Evolutionary conservation across 768 basidiomycete species (phyloP).

Genomic region (Glaciozyma antarctica): DNA sequence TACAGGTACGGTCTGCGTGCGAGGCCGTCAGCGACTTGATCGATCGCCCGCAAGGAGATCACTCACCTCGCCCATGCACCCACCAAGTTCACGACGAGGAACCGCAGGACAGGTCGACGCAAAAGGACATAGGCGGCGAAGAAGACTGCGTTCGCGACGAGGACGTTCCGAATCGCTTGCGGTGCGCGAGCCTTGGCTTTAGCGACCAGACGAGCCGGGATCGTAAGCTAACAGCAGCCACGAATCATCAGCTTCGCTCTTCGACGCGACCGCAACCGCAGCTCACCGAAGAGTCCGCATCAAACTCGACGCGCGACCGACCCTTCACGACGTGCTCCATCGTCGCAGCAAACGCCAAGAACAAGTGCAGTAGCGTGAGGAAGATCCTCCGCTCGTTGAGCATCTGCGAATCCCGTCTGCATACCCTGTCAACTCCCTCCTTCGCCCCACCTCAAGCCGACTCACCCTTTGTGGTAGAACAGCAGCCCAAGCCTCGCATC

Average conservation of each 20-base stretch:
- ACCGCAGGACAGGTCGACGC: conserved; percentile 16
- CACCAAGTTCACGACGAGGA: conserved; percentile 17
- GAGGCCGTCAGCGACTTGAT: neutral
- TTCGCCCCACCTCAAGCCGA: too few relatives aligned
- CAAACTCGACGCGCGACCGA: conserved; percentile 18
- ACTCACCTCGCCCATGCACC: conserved; percentile 20
- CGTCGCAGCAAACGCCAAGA: conserved; percentile 6
- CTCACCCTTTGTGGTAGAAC: conserved; percentile 30
- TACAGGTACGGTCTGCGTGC: conserved; percentile 19
- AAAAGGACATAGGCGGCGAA: conserved; percentile 17
- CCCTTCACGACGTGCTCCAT: conserved; percentile 7
- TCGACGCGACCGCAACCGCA: too few relatives aligned
- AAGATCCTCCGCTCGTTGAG: conserved; percentile 27
- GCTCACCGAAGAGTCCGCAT: conserved; percentile 16
- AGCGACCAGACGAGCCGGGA: conserved; percentile 18
- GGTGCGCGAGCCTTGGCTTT: neutral
- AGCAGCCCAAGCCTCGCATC: conserved; percentile 8
- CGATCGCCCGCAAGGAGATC: neutral
- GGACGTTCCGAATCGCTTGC: neutral
- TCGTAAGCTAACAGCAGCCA: conserved; percentile 1
- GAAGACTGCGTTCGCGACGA: conserved; percentile 5
- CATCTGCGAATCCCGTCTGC: conserved; percentile 22
- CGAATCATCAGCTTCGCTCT: neutral
- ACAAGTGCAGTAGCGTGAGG: conserved; percentile 11
- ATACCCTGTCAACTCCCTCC: neutral